Conservation (phyloP, 2,329 filamentous ascomycete species). For the Clonostachys rosea region DNA sequence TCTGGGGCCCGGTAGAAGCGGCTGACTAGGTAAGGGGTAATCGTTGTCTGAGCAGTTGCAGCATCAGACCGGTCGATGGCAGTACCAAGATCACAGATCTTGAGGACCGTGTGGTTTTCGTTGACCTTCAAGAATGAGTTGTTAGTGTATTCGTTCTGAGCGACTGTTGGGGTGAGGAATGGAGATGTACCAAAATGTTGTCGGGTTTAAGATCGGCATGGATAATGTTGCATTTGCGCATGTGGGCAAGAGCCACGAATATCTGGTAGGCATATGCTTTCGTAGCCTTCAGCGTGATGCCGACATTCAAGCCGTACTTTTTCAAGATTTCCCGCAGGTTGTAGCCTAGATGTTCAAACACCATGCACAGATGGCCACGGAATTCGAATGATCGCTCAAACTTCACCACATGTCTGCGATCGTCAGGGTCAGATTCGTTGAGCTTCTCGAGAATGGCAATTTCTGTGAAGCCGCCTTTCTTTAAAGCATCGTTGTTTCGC, state of each 20-base stretch:
- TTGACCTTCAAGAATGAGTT: slow-evolving; percentile 50
- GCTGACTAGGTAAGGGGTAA: slow-evolving; percentile 92
- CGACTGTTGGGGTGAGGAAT: slow-evolving; percentile 1
- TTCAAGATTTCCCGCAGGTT: slow-evolving; percentile 92
- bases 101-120: slow-evolving; percentile 76
- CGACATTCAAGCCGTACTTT: slow-evolving; percentile 92
- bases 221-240: slow-evolving; percentile 89
- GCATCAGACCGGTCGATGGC: slow-evolving; percentile 84
- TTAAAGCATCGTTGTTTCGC: slow-evolving; percentile 88
- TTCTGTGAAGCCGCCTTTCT: slow-evolving; percentile 89
- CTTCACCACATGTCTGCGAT: slow-evolving; percentile 87
- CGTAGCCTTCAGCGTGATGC: slow-evolving; percentile 84
- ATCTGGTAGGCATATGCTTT: slow-evolving; percentile 90
- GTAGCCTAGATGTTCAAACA: slow-evolving; percentile 91
- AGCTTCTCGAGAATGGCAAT: slow-evolving; percentile 90
- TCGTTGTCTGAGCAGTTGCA: slow-evolving; percentile 68
- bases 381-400: slow-evolving; percentile 88
- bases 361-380: slow-evolving; percentile 92
- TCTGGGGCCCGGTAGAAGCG: slow-evolving; percentile 97
- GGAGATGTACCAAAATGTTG: slow-evolving; percentile 71
- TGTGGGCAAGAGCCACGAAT: slow-evolving; percentile 80
- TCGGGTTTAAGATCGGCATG: slow-evolving; percentile 97
- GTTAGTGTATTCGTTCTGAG: slow-evolving; percentile 12
- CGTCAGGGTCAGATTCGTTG: slow-evolving; percentile 77
- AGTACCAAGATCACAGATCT: slow-evolving; percentile 96